Evolutionary conservation across 805 yeast species (phyloP), one percentile per base, ranked within the genome.

Genomic region (Schwanniomyces pseudopolymorphus): DNA sequence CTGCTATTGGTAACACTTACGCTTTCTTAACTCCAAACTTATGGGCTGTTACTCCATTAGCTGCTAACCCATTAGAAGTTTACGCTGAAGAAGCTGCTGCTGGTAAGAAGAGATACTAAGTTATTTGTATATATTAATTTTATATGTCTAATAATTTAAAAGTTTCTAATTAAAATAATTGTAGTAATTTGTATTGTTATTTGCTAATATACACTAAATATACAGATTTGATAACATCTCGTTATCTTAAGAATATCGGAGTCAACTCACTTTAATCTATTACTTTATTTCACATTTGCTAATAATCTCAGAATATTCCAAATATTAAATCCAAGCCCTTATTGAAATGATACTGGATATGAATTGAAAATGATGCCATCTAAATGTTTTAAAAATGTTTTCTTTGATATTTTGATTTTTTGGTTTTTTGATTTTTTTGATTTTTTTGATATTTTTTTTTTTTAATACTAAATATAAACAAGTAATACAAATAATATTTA

Each of bases 11-110:
- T 83, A 92, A 91, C 96, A 89, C 99, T 65, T 94, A 94, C 89
- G 97, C 96, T 81, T 94, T 91, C 98, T 87, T 94, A 81, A 94
- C 99, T 77, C 99, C 99, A 74, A 87, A 91, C 96, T 84, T 94
- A 79, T 94, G 99, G 99, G 79, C 80, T 66, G 87, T 84, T 66
- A 83, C 84, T 69, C 82, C 88, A 58, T 83, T 91, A 72, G 82
- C 83, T 70, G 80, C 87, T 63, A 88, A 96, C 72, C 99, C 99
- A 75, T 82, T 94, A 77, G 99, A 94, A 71, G 83, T 86, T 70
- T 91, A 85, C 84, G 84, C 92, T 69, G 92, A 86, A 66, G 90
- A 85, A 75, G 87, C 88, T 69, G 72, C 81, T 67, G 81, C 78
- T 58, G 67, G 80, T 72, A 85, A 84, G 82, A 86, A 83, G 82